A percentile compares a stretch with the other conserved stretches of the same genome.
Evolutionary conservation across 257 asterid genomes (phyloP).

Genomic region (Salvia splendens): DNA sequence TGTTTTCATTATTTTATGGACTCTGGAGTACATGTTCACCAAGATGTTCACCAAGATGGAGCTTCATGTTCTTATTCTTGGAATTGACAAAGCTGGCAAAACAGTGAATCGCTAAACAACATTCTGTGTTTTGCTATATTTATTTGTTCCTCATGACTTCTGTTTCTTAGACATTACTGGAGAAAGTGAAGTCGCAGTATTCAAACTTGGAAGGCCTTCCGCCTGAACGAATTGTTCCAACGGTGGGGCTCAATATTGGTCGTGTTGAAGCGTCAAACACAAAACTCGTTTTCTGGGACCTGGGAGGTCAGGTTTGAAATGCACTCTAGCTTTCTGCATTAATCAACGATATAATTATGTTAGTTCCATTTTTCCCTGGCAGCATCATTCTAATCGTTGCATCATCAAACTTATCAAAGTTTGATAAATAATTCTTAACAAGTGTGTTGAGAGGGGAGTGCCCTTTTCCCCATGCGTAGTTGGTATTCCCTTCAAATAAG

Average conservation of each 20-base stretch:
- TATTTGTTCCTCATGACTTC: constrained; percentile 17
- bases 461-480: too few species aligned
- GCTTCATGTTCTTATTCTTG: constrained; percentile 94
- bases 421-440: constrained; percentile 7
- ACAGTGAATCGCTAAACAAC: constrained; percentile 55
- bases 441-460: background rate
- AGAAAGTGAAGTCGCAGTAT: constrained; percentile 79
- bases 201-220: constrained; percentile 86
- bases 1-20: constrained; percentile 89
- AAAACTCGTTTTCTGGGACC: constrained; percentile 94
- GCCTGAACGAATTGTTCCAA: constrained; percentile 91
- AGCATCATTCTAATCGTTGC: constrained; percentile 10
- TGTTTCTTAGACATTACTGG: constrained; percentile 71
- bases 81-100: constrained; percentile 93
- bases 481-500: too few species aligned
- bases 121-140: constrained; percentile 5
- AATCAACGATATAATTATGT: constrained; percentile 7
- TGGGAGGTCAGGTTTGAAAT: constrained; percentile 91
- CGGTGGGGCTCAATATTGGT: constrained; percentile 92
- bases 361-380: constrained; percentile 2
- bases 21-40: constrained; percentile 79
- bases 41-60: constrained; percentile 87
- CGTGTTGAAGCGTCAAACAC: constrained; percentile 75
- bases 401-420: background rate
- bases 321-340: constrained; percentile 32